Conservation (phyloP, 2,329 filamentous ascomycete genomes). For the Cladosporium cucumerinum region DNA sequence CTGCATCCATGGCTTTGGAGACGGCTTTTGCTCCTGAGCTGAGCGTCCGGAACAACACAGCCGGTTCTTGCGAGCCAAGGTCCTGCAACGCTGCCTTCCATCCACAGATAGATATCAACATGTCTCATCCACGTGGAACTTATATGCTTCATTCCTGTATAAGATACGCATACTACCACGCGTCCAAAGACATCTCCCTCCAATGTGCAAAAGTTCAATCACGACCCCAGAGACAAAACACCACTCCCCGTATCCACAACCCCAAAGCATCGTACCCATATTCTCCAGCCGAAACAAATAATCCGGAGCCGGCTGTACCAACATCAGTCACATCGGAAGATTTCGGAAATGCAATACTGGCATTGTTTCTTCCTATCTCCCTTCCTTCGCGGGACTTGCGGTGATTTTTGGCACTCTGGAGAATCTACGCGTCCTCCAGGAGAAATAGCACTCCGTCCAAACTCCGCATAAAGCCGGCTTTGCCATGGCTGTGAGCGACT, state of each 20-base stretch:
- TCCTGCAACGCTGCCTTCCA: constrained; percentile 2
- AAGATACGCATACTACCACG: background rate
- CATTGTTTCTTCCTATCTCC: background rate
- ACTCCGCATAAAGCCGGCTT: constrained; percentile 15
- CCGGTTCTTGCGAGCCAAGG: background rate
- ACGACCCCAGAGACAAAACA: background rate
- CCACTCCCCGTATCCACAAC: background rate
- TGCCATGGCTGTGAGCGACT: constrained; percentile 1
- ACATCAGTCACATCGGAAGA: constrained; percentile 5
- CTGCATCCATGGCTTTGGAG: background rate
- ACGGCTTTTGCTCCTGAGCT: background rate
- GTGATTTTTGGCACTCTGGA: background rate
- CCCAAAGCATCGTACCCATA: constrained; percentile 1
- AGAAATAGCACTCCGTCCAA: background rate
- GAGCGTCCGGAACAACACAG: background rate
- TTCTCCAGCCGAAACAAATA: background rate
- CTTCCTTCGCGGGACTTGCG: background rate
- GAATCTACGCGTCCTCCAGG: background rate
- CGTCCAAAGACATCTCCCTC: background rate
- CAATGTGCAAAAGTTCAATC: background rate
- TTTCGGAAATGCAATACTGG: background rate
- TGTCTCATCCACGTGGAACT: background rate
- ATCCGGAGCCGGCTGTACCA: constrained; percentile 8
- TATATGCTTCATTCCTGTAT: background rate
- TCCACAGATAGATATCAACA: background rate